Base-by-base conservation (phyloP, 345 rosid genomes). In the Arabis alpina region DNA sequence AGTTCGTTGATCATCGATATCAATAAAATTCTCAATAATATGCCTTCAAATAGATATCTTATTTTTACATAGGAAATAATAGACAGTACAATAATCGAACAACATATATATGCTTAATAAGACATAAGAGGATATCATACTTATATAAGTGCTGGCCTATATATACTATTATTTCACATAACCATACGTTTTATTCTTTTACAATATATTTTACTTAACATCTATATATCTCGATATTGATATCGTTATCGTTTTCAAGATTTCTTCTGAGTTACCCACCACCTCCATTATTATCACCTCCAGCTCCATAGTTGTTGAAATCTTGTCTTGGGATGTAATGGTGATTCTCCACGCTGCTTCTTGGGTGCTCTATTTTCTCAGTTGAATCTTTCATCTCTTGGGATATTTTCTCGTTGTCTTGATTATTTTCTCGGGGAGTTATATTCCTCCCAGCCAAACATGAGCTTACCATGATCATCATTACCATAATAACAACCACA, bases 251-350 rank as follows among this genome's bases (percentile, higher is more conserved):
- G 8, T 44, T 15, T 54, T 43, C n/a, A 16, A 16, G 7, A 19
- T 16, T 15, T 27, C 1, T 54, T 68, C 13, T 54, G 43, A 59
- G 37, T 59, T 74, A 74, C 15, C 61, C 66, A 49, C 73, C 36
- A 66, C 71, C 73, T 23, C 81, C 85, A 48, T 79, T 72, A 52
- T 76, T 72, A 40, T 65, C 79, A 10, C 74, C 79, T 16, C 74
- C 74, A 43, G 75, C 40, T 24, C 79, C 82, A 36, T 69, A 68
- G 55, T 82, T 75, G 52, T 73, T 70, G 66, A 79, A 82, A 62
- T 73, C 85, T 71, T 77, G 83, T 73, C 85, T 66, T 34, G 89
- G 89, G n/a, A 82, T 77, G 66, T 67, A 77, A 73, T 85, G 87
- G 74, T 82, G 87, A 49, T 82, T 82, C 27, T 77, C 70, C 36